These are phyloP conservation scores for Monosporascus sp. DNA, from an alignment of 2,329 filamentous ascomycete genomes.

Conservation along the genomic window DNA sequence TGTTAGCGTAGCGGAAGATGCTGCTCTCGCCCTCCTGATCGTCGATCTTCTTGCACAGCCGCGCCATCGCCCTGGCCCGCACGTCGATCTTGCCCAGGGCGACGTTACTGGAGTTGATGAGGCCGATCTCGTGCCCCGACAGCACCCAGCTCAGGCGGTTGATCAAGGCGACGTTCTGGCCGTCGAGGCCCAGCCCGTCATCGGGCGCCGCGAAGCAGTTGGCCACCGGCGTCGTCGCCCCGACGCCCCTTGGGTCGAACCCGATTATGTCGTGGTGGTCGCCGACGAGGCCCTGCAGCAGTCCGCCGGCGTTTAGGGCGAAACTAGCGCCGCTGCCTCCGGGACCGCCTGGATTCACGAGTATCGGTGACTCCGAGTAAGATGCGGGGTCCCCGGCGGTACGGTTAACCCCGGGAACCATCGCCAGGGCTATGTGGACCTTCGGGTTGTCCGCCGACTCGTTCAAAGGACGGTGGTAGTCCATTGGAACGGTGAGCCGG, in stretches of 20 bases:
- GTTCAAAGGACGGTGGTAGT: slow-evolving; percentile 37
- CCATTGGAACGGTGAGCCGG: slow-evolving; percentile 41
- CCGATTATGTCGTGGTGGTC: slow-evolving; percentile 37
- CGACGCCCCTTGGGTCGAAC: slow-evolving; percentile 42
- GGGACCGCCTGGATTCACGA: slow-evolving; percentile 42
- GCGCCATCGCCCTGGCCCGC: slow-evolving; percentile 23
- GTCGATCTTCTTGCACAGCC: slow-evolving; percentile 27
- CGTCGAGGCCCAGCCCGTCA: slow-evolving; percentile 14
- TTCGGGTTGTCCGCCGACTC: slow-evolving; percentile 25
- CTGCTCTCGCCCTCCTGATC: slow-evolving; percentile 21
- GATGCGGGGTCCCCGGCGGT: slow-evolving; percentile 20
- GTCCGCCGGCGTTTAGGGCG: slow-evolving; percentile 17
- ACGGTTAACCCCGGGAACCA: slow-evolving; percentile 27
- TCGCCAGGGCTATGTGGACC: slow-evolving; percentile 32
- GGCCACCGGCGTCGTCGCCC: slow-evolving; percentile 31
- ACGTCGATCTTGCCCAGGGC: slow-evolving; percentile 23
- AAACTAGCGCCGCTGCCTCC: slow-evolving; percentile 35
- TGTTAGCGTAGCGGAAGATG: slow-evolving; percentile 28
- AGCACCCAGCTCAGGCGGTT: slow-evolving; percentile 28
- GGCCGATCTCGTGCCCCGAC: slow-evolving; percentile 25
- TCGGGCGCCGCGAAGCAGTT: slow-evolving; percentile 31
- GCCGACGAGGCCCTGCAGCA: slow-evolving; percentile 32
- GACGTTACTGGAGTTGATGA: slow-evolving; percentile 28
- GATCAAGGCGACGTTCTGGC: slow-evolving; percentile 22
- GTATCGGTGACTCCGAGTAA: slow-evolving; percentile 32